phyloP scores from a whole-genome alignment of 805 yeast species.

The Suhomyces vadensis region DNA sequence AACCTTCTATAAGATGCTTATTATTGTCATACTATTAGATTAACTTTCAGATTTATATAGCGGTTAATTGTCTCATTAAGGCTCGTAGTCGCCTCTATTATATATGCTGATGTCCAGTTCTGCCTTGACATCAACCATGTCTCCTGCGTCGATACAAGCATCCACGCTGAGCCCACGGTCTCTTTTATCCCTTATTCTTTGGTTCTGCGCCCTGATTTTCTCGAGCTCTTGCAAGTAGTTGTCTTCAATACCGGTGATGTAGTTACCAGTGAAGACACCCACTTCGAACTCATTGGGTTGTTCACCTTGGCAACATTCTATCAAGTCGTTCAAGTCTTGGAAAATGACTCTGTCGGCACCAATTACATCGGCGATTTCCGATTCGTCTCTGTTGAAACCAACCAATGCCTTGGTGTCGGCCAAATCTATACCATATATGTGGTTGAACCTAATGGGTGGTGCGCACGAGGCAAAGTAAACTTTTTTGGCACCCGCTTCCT shows the following conservation, averaged over 20 bases:
- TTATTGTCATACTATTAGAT: too few species aligned
- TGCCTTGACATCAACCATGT: slow-evolving; percentile 70
- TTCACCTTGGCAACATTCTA: slow-evolving; percentile 68
- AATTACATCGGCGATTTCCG: slow-evolving; percentile 70
- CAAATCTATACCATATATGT: slow-evolving; percentile 94
- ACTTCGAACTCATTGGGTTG: slow-evolving; percentile 74
- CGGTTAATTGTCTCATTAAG: too few species aligned
- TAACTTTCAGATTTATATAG: too few species aligned
- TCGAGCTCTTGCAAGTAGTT: slow-evolving; percentile 81
- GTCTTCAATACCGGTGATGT: slow-evolving; percentile 92
- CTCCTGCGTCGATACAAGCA: slow-evolving; percentile 43
- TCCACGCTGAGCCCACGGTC: slow-evolving; percentile 45
- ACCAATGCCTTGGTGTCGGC: slow-evolving; percentile 94
- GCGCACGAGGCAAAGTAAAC: slow-evolving; percentile 98
- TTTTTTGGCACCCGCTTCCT: slow-evolving; percentile 93
- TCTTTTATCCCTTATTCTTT: slow-evolving; percentile 41
- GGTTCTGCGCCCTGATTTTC: slow-evolving; percentile 76
- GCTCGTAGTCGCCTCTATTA: slow-evolving; percentile 53
- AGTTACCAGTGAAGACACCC: slow-evolving; percentile 94
- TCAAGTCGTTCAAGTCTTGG: slow-evolving; percentile 80
- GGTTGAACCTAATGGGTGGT: slow-evolving; percentile 95
- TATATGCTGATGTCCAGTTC: slow-evolving; percentile 63
- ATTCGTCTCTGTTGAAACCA: slow-evolving; percentile 75
- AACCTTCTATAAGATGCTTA: too few species aligned
- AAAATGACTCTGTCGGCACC: slow-evolving; percentile 92